Base-by-base conservation (phyloP, 371 early-diverging fungal genomes). In the Mortierella sp. region DNA sequence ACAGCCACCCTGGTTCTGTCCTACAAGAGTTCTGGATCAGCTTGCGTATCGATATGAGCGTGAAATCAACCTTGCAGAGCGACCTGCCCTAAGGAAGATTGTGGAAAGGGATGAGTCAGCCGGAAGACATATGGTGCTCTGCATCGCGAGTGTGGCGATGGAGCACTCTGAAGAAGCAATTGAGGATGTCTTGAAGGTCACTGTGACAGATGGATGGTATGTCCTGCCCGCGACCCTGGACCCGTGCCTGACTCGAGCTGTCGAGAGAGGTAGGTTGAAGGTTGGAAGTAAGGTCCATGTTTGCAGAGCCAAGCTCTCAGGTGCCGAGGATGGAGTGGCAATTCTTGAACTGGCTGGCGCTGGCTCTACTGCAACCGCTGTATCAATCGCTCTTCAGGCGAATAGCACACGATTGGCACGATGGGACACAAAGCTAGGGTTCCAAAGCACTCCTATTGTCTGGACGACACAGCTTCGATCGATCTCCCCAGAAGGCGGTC, bases 171-270 rank as follows among this genome's bases (percentile, higher is more conserved):
- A 50, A 8, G 53, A 54, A 19, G 48, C 50, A 12, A 47, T 53
- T 14, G 45, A 63, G 31, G 63, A 51, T 6, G 67, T 58, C 22
- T 77, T 58, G 57, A 58, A 49, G 13, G 55, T 90, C 7, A 72
- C 85, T 28, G 65, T 94, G 57, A 89, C 94, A 2, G 95, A 94
- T 79, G 92, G 93, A 1, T 94, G 95, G 95, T 93, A 94, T 60
- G 54, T 76, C 28, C 81, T 93, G 8, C 70, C 74, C 1, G 89
- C 91, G 2, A 43, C 57, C 7, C 52, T 91, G 17, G 95, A 94
- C 60, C 39, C 45, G 2, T 67, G 81, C 27, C 71, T 94, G 69
- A 71, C 73, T 37, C 55, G 64, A n/a, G 85, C 85, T 0, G 74
- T 91, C 1, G 54, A 51, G 13, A 57, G 58, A 10, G 79, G 82